Base-by-base conservation (phyloP, 2,329 filamentous ascomycete genomes). In the Curvularia spicifera region DNA sequence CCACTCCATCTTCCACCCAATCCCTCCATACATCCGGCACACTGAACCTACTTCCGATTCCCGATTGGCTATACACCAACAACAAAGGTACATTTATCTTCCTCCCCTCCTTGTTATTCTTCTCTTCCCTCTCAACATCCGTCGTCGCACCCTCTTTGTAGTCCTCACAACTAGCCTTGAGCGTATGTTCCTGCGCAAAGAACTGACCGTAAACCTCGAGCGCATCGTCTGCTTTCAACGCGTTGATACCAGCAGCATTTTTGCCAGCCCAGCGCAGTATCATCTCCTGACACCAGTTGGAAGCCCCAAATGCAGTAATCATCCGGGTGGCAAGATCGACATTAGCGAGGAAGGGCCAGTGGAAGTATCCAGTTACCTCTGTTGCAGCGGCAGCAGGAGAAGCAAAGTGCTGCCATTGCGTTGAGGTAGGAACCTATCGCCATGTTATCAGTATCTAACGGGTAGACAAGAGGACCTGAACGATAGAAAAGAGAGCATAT, bases 71-170 rank as follows among this genome's bases (percentile, higher is more conserved):
- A 79, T 84, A 86, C 10, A 87, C 56, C 15, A 86, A 75, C 48
- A 79, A 71, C 35, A 86, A 28, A 1, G 83, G 82, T 46, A 77
- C 79, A 15, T 69, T 63, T 5, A 87, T 78, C 69, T 78, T 77
- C 59, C 74, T 76, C 0, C 80, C 81, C 1, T 71, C 68, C 6
- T 73, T 66, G 48, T 81, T 57, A 67, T 83, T 37, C 20, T 74
- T 70, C 56, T 78, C 77, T 40, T 83, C 78, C 66, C 82, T 79
- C 1, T 84, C 81, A 5, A 86, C 66, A 69, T 87, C 85, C 24
- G 84, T 64, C 0, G 78, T 81, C 13, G 82, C 82, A 5, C 78
- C 78, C 15, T 37, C 35, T 9, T 37, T 37, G 35, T 37, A 37
- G 8, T 37, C 35, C 15, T 37, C 35, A 18, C 35, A 37, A 18